These are phyloP conservation scores for Neonothopanus nambi DNA, from an alignment of 1,284 basidiomycete species.

Conservation along the genomic window DNA sequence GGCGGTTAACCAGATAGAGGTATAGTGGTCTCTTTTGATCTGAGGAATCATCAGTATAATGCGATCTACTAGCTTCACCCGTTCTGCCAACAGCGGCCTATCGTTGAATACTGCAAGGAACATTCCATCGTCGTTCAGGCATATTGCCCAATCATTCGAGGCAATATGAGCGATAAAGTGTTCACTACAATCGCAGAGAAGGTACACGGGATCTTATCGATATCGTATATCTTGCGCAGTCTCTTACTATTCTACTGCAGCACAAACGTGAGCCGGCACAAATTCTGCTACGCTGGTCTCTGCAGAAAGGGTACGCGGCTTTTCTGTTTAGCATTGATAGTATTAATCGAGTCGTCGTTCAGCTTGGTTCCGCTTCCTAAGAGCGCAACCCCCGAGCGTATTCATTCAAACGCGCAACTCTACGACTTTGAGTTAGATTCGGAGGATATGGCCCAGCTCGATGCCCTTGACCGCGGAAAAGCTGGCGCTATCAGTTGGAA, in stretches of 20 bases:
- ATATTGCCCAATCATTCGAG: slow-evolving; percentile 45
- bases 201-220: slow-evolving; percentile 36
- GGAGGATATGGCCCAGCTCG: slow-evolving; percentile 63
- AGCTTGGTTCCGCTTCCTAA: slow-evolving; percentile 78
- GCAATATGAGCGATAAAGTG: slow-evolving; percentile 19
- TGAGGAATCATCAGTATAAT: too few relatives aligned
- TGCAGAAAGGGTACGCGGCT: too few relatives aligned
- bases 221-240: too few relatives aligned
- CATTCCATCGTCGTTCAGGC: slow-evolving; percentile 76
- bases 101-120: slow-evolving; percentile 75
- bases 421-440: slow-evolving; percentile 68
- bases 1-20: slow-evolving; percentile 85
- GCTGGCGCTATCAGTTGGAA: slow-evolving; percentile 73
- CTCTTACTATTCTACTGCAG: slow-evolving; percentile 32
- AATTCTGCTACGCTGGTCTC: too few relatives aligned
- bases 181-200: slow-evolving; percentile 58
- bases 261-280: slow-evolving; percentile 48
- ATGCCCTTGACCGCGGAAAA: slow-evolving; percentile 63
- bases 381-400: slow-evolving; percentile 66
- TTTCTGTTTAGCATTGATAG: background rate
- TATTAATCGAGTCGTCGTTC: background rate
- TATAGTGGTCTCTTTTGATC: slow-evolving; percentile 30
- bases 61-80: slow-evolving; percentile 86
- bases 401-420: slow-evolving; percentile 66
- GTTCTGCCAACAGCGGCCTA: slow-evolving; percentile 77